Conservation (phyloP, 2,329 filamentous ascomycete genomes). For the Diaporthe ampelina region DNA sequence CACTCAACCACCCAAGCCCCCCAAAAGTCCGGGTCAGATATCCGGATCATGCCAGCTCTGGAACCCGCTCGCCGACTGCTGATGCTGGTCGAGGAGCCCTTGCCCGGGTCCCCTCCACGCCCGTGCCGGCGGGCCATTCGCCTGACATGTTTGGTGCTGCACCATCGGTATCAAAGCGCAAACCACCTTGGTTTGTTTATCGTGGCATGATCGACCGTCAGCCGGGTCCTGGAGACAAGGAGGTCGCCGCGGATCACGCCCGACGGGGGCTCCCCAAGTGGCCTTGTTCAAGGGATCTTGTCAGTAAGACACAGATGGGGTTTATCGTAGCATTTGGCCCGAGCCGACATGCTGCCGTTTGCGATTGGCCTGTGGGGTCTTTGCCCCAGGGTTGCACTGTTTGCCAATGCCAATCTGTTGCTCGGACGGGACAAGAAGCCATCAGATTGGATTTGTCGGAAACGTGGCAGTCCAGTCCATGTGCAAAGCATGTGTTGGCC, state of each 20-base stretch:
- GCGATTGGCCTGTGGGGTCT: conserved; percentile 11
- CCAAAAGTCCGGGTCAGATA: conserved; percentile 2
- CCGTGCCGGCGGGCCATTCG: conserved; percentile 25
- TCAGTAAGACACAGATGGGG: background rate
- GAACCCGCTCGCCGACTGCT: background rate
- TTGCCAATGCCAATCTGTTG: conserved; percentile 16
- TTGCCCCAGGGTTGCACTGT: conserved; percentile 6
- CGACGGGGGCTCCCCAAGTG: too few relatives aligned
- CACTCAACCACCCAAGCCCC: background rate
- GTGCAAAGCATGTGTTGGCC: background rate
- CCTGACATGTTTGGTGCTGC: conserved; percentile 21
- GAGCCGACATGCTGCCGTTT: conserved; percentile 2
- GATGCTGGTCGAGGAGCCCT: conserved; percentile 21
- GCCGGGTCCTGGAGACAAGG: background rate
- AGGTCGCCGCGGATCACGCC: too few relatives aligned
- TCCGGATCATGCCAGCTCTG: conserved; percentile 26
- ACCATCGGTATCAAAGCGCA: conserved; percentile 27
- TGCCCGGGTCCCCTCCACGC: conserved; percentile 15
- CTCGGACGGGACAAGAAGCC: conserved; percentile 1
- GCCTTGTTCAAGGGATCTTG: background rate
- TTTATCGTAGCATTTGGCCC: conserved; percentile 9
- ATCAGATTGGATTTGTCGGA: conserved; percentile 29
- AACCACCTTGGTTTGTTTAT: conserved; percentile 25
- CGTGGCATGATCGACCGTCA: conserved; percentile 26
- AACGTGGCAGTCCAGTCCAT: conserved; percentile 8